phyloP scores from a whole-genome alignment of 345 rosid species.

The Heritiera fomes region DNA sequence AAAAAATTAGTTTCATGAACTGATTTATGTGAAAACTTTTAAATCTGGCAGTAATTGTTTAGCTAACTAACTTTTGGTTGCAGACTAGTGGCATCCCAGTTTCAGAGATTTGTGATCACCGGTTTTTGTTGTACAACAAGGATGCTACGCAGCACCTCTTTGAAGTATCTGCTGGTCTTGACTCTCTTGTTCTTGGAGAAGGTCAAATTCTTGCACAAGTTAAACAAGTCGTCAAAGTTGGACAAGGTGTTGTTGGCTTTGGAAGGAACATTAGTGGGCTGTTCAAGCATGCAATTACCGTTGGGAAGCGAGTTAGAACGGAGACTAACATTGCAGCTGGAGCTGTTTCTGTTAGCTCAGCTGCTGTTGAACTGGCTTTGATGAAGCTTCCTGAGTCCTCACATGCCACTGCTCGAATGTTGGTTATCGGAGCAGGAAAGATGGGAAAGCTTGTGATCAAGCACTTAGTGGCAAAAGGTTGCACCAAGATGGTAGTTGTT shows the following conservation, averaged over 20 bases:
- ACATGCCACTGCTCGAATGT: conserved; percentile 51
- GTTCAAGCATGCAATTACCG: conserved; percentile 73
- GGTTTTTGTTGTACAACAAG: conserved; percentile 78
- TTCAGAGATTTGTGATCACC: conserved; percentile 71
- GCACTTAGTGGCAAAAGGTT: conserved; percentile 76
- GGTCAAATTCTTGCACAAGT: conserved; percentile 87
- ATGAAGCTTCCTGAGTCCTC: conserved; percentile 65
- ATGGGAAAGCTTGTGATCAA: conserved; percentile 88
- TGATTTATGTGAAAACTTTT: conserved; percentile 4
- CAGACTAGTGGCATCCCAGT: conserved; percentile 83
- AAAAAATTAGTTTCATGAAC: neutral
- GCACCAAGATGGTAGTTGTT: conserved; percentile 58
- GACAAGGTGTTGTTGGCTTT: conserved; percentile 76
- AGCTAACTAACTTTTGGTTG: conserved; percentile 12
- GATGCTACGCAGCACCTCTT: conserved; percentile 87
- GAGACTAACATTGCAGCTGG: conserved; percentile 81
- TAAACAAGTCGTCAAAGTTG: conserved; percentile 71
- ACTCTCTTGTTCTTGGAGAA: conserved; percentile 79
- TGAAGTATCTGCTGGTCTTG: conserved; percentile 94
- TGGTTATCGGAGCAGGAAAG: conserved; percentile 73
- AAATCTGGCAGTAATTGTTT: neutral
- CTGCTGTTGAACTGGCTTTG: conserved; percentile 72
- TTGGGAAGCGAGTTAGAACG: conserved; percentile 71
- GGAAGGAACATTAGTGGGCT: conserved; percentile 70
- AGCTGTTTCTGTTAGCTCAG: conserved; percentile 79